phyloP scores from a whole-genome alignment of 2,329 filamentous ascomycete species.

The Chalara sp. region DNA sequence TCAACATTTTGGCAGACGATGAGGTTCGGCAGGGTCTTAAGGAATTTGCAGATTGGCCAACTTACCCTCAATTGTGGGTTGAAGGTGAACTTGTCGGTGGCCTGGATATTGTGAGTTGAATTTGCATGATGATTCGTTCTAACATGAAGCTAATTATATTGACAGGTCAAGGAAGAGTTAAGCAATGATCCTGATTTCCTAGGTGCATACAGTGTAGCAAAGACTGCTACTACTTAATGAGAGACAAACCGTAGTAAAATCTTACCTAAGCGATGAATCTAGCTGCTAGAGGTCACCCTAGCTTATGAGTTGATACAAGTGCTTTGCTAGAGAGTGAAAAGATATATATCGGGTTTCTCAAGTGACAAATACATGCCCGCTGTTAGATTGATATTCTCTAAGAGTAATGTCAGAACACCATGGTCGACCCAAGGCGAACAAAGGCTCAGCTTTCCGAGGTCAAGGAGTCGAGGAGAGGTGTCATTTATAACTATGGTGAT shows the following conservation, averaged over 20 bases:
- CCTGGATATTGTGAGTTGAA: constrained; percentile 77
- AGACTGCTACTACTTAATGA: constrained; percentile 2
- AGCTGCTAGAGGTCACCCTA: too few relatives aligned
- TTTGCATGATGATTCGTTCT: neutral
- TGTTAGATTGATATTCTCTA: too few relatives aligned
- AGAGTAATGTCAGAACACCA: too few relatives aligned
- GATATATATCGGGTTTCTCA: too few relatives aligned
- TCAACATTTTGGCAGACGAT: constrained; percentile 97
- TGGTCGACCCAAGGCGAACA: too few relatives aligned
- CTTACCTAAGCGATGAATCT: too few relatives aligned
- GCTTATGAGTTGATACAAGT: too few relatives aligned
- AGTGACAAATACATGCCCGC: too few relatives aligned
- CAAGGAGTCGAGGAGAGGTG: too few relatives aligned
- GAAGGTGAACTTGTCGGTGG: constrained; percentile 87
- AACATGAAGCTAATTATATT: constrained; percentile 4
- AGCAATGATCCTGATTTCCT: constrained; percentile 79
- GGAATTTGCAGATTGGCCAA: constrained; percentile 97
- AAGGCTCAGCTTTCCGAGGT: too few relatives aligned
- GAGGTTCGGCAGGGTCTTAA: constrained; percentile 95
- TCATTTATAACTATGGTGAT: too few relatives aligned
- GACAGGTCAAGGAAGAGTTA: constrained; percentile 87
- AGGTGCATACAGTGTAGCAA: constrained; percentile 55
- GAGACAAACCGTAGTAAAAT: neutral
- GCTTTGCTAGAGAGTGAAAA: too few relatives aligned
- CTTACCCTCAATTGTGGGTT: constrained; percentile 91